Base-by-base conservation (phyloP, 495 filamentous ascomycete species). In the Staphylotrichum tortipilum region DNA sequence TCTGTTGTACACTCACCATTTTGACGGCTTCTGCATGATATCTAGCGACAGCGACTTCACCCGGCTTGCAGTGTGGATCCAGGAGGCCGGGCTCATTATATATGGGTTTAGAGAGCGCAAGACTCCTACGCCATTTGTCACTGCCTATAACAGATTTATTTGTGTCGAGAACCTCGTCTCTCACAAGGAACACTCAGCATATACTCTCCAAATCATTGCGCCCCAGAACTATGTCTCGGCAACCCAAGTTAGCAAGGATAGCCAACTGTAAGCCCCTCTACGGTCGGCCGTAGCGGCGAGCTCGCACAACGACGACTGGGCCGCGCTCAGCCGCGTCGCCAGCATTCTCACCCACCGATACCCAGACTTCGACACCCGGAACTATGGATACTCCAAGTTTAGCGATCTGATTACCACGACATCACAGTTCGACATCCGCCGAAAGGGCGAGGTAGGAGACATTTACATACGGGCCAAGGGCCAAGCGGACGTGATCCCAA, bases 281-380 rank as follows among this genome's bases (percentile, higher is more conserved):
- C 33, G 23, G 15, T 14, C 22, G 31, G 38, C 50, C 7, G 41
- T 53, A 1, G 45, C 49, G 24, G 38, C 39, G 4, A 24, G 38
- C n/a, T 57, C 49, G n/a, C 34, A 49, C 19, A 34, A 57, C 3
- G 54, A 53, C 17, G 1, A 14, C 21, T 44, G 41, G 41, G 41
- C 41, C 4, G 18, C 24, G 7, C 50, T 57, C 17, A 47, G 33
- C 26, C 9, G 42, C 18, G 55, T 57, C 9, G 39, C 36, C 15
- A 4, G 9, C 7, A 23, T 57, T 14, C 70, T 45, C 67, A 64
- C 43, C 62, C 66, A 39, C 55, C 60, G 43, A 52, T 58, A 26
- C 47, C 54, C 23, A 29, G 46, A 40, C 49, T 55, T 54, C 48
- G 63, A 54, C 38, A 46, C 18, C 34, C 54, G 22, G 47, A 64